A percentile compares a stretch with the other conserved stretches of the same genome.
phyloP scores from a whole-genome alignment of 1,139 yeast species.

The Zygosaccharomyces sapae region DNA sequence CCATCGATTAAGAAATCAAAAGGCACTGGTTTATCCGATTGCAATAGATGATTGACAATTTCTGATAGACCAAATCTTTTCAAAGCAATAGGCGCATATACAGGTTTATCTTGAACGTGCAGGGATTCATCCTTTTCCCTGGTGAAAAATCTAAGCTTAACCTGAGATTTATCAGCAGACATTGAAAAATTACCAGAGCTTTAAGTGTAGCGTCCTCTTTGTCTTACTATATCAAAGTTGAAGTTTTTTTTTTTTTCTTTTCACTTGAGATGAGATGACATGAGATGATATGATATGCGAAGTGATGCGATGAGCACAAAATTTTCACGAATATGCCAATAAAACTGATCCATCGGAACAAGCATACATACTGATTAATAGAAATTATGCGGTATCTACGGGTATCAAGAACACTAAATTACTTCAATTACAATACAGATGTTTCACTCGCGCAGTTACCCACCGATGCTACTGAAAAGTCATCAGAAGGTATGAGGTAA shows the following conservation, averaged over 20 bases:
- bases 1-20: constrained; percentile 92
- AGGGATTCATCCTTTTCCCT: constrained; percentile 73
- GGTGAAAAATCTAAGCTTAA: constrained; percentile 79
- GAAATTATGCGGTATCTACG: background rate
- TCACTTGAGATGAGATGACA: constrained; percentile 10
- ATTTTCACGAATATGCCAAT: constrained; percentile 14
- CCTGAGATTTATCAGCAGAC: constrained; percentile 44
- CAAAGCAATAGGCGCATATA: constrained; percentile 79
- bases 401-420: background rate
- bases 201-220: background rate
- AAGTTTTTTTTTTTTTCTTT: background rate
- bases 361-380: background rate
- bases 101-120: constrained; percentile 76
- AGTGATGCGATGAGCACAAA: constrained; percentile 20
- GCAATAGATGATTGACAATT: constrained; percentile 83
- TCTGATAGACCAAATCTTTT: constrained; percentile 92
- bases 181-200: constrained; percentile 13
- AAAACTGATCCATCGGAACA: background rate
- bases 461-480: constrained; percentile 27
- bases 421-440: constrained; percentile 7
- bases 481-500: constrained; percentile 36
- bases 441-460: constrained; percentile 37
- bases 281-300: constrained; percentile 15
- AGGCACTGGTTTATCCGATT: constrained; percentile 63
- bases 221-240: background rate